These are phyloP conservation scores for Escallonia rubra DNA, from an alignment of 129 eudicot species.

Conservation along the genomic window DNA sequence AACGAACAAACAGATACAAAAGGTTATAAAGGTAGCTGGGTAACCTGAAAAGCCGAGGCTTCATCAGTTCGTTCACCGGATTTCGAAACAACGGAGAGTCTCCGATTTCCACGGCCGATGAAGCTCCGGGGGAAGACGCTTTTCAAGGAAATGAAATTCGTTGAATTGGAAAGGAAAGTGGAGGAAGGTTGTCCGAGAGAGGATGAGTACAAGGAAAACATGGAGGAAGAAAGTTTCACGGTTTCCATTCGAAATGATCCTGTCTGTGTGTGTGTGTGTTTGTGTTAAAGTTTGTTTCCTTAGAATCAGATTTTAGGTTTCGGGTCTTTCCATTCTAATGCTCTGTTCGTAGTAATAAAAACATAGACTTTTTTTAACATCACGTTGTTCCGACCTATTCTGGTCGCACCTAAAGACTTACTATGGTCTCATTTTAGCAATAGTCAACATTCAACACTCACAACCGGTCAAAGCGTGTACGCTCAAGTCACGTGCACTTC, in stretches of 20 bases:
- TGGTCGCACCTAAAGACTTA: no score
- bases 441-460: no score
- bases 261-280: not conserved
- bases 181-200: conserved; percentile 7
- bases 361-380: not conserved
- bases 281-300: not conserved
- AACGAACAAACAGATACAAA: not conserved
- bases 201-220: not conserved
- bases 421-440: no score
- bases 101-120: conserved; percentile 2
- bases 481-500: no score
- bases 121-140: not conserved
- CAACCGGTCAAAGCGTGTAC: no score
- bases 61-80: conserved; percentile 4
- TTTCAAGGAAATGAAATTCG: conserved; percentile 4
- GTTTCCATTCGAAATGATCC: conserved; percentile 1
- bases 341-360: not conserved
- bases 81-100: conserved; percentile 25
- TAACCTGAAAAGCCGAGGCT: conserved; percentile 23
- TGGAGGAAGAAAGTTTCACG: conserved; percentile 12
- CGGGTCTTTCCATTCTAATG: no score
- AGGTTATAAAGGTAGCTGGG: not conserved
- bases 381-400: not conserved
- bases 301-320: no score
- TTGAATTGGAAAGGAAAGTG: not conserved